Base-by-base conservation (phyloP, 2,329 filamentous ascomycete genomes). In the Trichothecium roseum region DNA sequence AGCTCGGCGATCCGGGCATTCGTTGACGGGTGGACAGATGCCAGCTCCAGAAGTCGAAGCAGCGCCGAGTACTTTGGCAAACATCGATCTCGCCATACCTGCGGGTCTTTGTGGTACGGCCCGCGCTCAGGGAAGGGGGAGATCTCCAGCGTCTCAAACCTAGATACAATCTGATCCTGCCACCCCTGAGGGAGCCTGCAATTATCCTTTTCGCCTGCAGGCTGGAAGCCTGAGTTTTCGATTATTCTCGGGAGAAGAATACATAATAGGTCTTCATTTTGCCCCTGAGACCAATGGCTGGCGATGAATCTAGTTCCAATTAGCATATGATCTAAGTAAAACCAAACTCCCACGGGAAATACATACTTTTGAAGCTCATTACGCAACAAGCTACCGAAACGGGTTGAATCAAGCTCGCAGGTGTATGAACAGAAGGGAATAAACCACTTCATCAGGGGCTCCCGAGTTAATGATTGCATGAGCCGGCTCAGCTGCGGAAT, bases 401-500 rank as follows among this genome's bases (percentile, higher is more conserved):
- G 73, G 36, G 80, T 73, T 2, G 70, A 54, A 31, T 87, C 79
- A 26, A 93, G 65, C 36, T 85, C 73, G 1, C 84, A 80, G 45
- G 91, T 79, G 35, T 84, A 79, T 12, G 81, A 80, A 57, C 86
- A 95, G 56, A 96, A 94, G 0, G 78, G 72, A 30, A 96, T 70
- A 54, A 94, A 96, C 64, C 79, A 81, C 35, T 60, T 60, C 49
- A 80, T 74, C 48, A 88, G 69, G 1, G 70, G 69, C 30, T 81
- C 75, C 35, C 72, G 71, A 4, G 74, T 77, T 32, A 94, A 61
- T 4, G 64, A 62, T 24, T 80, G 74, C 52, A 75, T 72, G 31
- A 94, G 67, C 4, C 74, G 59, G 13, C 74, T 70, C 38, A 88
- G 71, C 27, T 74, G 71, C 1, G 84, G 74, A 29, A 94, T 78